phyloP scores from a whole-genome alignment of 768 basidiomycete species.

The Hysterangium stoloniferum region DNA sequence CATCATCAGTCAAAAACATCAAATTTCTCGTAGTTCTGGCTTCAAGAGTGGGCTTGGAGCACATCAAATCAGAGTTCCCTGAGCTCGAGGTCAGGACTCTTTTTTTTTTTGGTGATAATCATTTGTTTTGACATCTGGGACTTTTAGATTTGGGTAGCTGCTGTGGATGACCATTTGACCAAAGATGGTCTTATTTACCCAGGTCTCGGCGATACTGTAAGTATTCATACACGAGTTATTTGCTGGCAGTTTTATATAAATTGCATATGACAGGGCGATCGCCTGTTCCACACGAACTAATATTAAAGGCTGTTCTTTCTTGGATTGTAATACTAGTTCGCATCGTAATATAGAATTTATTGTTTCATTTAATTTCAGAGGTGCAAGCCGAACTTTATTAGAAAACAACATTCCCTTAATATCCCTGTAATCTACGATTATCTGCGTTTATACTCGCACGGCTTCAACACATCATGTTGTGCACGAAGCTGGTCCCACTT shows the following conservation, averaged over 20 bases:
- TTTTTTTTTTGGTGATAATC: conserved; percentile 13
- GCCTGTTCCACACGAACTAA: conserved; percentile 65
- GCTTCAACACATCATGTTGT: conserved; percentile 57
- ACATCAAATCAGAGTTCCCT: conserved; percentile 61
- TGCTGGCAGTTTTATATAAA: not conserved
- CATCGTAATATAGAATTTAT: not conserved
- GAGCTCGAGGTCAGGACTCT: conserved; percentile 57
- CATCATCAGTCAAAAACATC: conserved; percentile 49
- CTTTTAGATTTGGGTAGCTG: conserved; percentile 77
- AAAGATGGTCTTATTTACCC: conserved; percentile 75
- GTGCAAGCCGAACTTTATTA: no score
- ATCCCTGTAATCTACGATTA: no score
- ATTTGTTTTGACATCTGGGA: conserved; percentile 4
- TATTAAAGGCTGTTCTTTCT: not conserved
- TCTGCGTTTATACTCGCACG: conserved; percentile 90
- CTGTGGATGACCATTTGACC: conserved; percentile 68
- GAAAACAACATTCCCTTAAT: no score
- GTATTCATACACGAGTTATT: conserved; percentile 26
- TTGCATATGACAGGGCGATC: conserved; percentile 60
- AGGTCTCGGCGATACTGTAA: conserved; percentile 83
- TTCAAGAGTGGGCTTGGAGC: conserved; percentile 61
- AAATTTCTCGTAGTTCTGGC: conserved; percentile 80
- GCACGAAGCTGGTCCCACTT: conserved; percentile 53
- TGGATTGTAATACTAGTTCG: not conserved
- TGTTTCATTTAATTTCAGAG: no score